These are phyloP conservation scores for Calophaca sinica DNA, from an alignment of 306 rosid genomes.

Conservation along the genomic window DNA sequence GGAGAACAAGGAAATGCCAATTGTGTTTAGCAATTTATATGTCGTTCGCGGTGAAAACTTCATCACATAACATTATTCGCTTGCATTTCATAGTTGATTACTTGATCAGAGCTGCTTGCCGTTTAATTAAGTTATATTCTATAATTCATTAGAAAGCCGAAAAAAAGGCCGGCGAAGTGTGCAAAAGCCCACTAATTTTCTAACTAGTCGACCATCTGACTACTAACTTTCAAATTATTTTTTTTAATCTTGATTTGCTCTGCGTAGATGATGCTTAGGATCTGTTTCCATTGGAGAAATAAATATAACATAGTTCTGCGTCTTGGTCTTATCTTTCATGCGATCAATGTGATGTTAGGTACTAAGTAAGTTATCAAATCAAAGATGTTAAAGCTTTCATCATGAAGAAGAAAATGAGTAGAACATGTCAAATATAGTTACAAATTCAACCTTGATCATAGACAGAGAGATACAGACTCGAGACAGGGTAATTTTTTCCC, in stretches of 20 bases:
- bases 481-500: neutral
- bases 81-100: too few relatives aligned
- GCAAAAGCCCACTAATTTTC: too few relatives aligned
- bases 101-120: too few relatives aligned
- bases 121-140: too few relatives aligned
- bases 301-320: neutral
- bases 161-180: too few relatives aligned
- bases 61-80: too few relatives aligned
- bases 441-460: neutral
- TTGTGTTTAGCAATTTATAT: too few relatives aligned
- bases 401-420: conserved; percentile 7
- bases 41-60: too few relatives aligned
- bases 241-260: neutral
- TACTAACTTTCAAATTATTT: neutral
- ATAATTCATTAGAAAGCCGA: too few relatives aligned
- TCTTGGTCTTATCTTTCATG: neutral
- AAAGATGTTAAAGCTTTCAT: neutral
- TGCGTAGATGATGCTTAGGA: neutral
- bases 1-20: too few relatives aligned
- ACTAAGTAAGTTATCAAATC: neutral
- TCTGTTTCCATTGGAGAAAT: neutral
- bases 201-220: too few relatives aligned
- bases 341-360: neutral
- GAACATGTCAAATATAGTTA: neutral
- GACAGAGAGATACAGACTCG: neutral